phyloP scores from a whole-genome alignment of 371 early-diverging fungal species.

The Batkoa obscura region DNA sequence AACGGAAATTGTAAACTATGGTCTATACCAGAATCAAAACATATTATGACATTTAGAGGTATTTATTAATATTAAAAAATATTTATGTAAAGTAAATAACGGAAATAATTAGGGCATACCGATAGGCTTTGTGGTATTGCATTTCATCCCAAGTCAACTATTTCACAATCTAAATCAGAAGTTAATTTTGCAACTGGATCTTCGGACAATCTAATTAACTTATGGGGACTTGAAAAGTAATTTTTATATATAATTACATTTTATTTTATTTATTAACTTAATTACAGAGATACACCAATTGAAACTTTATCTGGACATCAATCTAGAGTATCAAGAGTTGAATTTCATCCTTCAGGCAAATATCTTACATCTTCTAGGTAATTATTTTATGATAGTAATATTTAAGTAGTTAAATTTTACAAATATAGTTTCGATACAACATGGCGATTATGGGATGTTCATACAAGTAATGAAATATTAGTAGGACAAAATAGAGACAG shows the following conservation, averaged over 20 bases:
- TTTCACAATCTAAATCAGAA: conserved; percentile 27
- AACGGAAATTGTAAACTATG: conserved; percentile 73
- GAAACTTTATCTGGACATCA: conserved; percentile 61
- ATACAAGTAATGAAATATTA: conserved; percentile 43
- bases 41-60: conserved; percentile 30
- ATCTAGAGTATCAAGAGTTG: conserved; percentile 66
- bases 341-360: conserved; percentile 77
- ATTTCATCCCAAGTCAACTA: conserved; percentile 69
- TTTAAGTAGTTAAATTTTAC: background rate
- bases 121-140: conserved; percentile 78
- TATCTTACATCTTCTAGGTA: conserved; percentile 68
- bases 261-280: conserved; percentile 1
- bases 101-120: conserved; percentile 37
- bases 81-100: background rate
- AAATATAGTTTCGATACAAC: conserved; percentile 53
- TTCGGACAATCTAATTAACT: conserved; percentile 47
- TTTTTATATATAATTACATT: conserved; percentile 1
- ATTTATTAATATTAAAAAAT: background rate
- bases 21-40: conserved; percentile 57
- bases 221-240: conserved; percentile 53
- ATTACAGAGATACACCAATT: conserved; percentile 48
- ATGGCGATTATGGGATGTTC: conserved; percentile 91
- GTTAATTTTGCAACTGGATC: conserved; percentile 69
- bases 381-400: background rate
- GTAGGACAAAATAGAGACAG: too few relatives aligned